Evolutionary conservation across 768 basidiomycete species (phyloP).

Genomic region (Pilatotrama ljubarskyi): DNA sequence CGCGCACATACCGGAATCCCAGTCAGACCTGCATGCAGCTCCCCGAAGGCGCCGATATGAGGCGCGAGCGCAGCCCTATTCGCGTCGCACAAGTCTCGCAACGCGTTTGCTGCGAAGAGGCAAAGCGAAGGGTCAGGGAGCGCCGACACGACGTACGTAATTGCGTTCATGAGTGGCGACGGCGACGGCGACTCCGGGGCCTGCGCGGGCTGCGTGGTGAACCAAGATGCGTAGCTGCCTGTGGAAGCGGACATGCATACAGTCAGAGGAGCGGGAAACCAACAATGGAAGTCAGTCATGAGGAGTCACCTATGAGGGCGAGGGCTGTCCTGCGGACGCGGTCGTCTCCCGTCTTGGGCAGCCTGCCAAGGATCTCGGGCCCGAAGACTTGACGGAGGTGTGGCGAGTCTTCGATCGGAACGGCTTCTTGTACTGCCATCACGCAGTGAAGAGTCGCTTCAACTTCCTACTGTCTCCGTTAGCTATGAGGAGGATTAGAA

Average conservation of each 20-base stretch:
- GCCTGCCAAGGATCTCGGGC: constrained; percentile 62
- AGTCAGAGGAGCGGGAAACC: not conserved
- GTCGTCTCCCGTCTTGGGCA: constrained; percentile 64
- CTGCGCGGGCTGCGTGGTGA: constrained; percentile 50
- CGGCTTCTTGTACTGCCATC: constrained; percentile 84
- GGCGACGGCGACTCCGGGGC: constrained; percentile 30
- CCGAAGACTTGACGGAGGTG: constrained; percentile 69
- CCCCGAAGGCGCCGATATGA: constrained; percentile 83
- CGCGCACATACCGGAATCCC: constrained; percentile 63
- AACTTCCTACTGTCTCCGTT: constrained; percentile 54
- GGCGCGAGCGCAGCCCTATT: constrained; percentile 82
- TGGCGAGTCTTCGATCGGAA: constrained; percentile 56
- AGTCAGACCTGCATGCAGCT: constrained; percentile 74
- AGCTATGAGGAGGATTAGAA: too few species aligned
- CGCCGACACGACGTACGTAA: constrained; percentile 70
- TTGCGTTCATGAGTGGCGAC: constrained; percentile 59
- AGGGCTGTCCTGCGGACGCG: constrained; percentile 75
- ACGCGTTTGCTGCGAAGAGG: constrained; percentile 74
- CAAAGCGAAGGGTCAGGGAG: constrained; percentile 65
- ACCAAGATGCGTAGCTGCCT: constrained; percentile 83
- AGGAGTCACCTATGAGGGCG: constrained; percentile 64
- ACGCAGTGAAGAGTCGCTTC: constrained; percentile 88
- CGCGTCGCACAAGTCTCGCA: constrained; percentile 87
- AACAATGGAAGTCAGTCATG: not conserved
- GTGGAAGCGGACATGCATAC: not conserved